phyloP scores from a whole-genome alignment of 257 asterid species.

The Nicotiana sylvestris region DNA sequence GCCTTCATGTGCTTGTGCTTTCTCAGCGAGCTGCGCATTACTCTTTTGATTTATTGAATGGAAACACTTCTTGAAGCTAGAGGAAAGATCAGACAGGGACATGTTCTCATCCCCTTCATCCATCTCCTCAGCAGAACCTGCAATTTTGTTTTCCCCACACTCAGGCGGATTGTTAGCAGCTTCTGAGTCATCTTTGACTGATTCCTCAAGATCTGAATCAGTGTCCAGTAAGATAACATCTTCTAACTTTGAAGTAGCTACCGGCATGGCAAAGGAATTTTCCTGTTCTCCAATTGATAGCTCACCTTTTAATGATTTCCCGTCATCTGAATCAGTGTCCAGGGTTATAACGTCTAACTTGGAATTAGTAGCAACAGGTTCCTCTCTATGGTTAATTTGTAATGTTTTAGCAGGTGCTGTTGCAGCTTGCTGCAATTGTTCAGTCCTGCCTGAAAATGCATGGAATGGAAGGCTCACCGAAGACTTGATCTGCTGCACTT shows the following conservation, averaged over 20 bases:
- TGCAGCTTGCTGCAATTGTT: conserved; percentile 21
- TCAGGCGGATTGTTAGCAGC: conserved; percentile 21
- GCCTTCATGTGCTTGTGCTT: conserved; percentile 26
- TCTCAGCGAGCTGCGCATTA: conserved; percentile 23
- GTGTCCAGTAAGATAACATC: conserved; percentile 52
- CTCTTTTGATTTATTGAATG: conserved; percentile 30
- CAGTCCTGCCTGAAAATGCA: conserved; percentile 42
- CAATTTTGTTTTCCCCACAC: conserved; percentile 21
- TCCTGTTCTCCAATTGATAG: conserved; percentile 10
- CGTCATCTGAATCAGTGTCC: conserved; percentile 47
- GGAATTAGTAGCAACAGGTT: conserved; percentile 24
- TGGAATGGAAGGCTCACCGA: conserved; percentile 72
- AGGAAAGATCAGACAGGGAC: conserved; percentile 64
- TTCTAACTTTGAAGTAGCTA: conserved; percentile 34
- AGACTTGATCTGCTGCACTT: conserved; percentile 77
- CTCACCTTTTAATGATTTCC: conserved; percentile 27
- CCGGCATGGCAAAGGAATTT: not conserved
- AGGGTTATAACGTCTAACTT: conserved; percentile 38
- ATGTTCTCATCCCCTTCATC: conserved; percentile 49
- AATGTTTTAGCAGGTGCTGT: conserved; percentile 8
- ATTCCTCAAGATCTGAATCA: conserved; percentile 47
- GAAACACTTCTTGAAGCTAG: conserved; percentile 73
- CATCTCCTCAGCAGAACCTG: conserved; percentile 22
- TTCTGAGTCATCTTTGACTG: conserved; percentile 22
- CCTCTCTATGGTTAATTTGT: conserved; percentile 7